Conservation (phyloP, 1,139 yeast genomes). For the Sugiyamaella grinbergsii region DNA sequence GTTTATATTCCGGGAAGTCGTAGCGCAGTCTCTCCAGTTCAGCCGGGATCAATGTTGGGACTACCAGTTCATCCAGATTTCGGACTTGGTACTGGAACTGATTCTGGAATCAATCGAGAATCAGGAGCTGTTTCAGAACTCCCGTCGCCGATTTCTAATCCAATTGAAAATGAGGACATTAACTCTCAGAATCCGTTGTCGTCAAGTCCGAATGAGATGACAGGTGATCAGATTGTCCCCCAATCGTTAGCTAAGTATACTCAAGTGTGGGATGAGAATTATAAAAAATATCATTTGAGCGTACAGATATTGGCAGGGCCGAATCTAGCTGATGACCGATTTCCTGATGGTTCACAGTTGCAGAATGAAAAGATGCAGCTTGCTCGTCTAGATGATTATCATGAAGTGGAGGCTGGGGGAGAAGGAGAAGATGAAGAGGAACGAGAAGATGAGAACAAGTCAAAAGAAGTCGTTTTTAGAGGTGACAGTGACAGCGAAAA, state of each 20-base stretch:
- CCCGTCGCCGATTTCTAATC: background rate
- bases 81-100: background rate
- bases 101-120: background rate
- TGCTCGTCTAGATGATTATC: background rate
- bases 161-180: background rate
- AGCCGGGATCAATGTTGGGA: background rate
- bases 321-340: background rate
- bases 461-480: slow-evolving; percentile 67
- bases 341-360: background rate
- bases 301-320: slow-evolving; percentile 8
- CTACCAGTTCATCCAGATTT: background rate
- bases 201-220: background rate
- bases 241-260: slow-evolving; percentile 26
- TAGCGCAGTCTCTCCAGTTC: background rate
- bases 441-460: slow-evolving; percentile 72
- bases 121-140: background rate
- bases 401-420: background rate
- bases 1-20: slow-evolving; percentile 9
- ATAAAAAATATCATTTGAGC: slow-evolving; percentile 23
- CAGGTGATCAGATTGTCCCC: slow-evolving; percentile 15
- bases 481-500: slow-evolving; percentile 91
- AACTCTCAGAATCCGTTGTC: background rate
- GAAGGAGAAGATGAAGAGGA: slow-evolving; percentile 77
- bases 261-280: slow-evolving; percentile 28
- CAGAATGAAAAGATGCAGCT: background rate